Base-by-base conservation (phyloP, 164 flowering plant genomes). In the Pachysandra terminalis region DNA sequence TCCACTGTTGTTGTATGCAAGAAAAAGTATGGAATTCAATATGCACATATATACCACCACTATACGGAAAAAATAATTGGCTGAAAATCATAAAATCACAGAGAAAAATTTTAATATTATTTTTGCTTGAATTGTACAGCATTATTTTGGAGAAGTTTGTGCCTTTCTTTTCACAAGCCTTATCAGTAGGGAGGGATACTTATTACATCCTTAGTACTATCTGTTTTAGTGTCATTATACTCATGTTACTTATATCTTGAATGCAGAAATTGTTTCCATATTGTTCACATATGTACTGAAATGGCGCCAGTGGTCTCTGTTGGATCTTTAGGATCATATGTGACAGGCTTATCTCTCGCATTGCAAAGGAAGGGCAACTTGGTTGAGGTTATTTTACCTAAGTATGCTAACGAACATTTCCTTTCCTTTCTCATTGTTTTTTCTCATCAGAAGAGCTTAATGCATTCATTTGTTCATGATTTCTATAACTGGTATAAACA, bases 331-430 rank as follows among this genome's bases (percentile, higher is more conserved):
- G 91, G 84, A 61, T 75, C 87, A 64, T 89, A 86, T 75, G 81
- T 89, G 52, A 89, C 90, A 22, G 90, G 90, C 59, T 69, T 91
- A 78, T 89, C 91, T 45, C 63, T 70, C 71, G 91, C 91, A 35
- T 79, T 91, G 56, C 97, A 89, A 73, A 79, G 82, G 65, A 84
- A 84, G 69, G 95, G 91, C 54, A 81, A 87, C 75, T 69, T 83
- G 63, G 97, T 89, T 69, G 97, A 91, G 83, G 93, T 91, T 76
- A 86, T 91, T 66, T 79, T 91, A 72, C 97, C 97, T 22, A 91
- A 84, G 97, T 91, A 87, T 27, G 67, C 35, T 15, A 65, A 59
- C 22, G 26, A 63, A 13, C 49, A 55, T 61, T 15, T 14, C 54
- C 25, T 0, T 52, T 32, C 52, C 24, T 1, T 21, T 28, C 57